Conservation (phyloP, 306 rosid genomes). For the Vachellia pachyceras region DNA sequence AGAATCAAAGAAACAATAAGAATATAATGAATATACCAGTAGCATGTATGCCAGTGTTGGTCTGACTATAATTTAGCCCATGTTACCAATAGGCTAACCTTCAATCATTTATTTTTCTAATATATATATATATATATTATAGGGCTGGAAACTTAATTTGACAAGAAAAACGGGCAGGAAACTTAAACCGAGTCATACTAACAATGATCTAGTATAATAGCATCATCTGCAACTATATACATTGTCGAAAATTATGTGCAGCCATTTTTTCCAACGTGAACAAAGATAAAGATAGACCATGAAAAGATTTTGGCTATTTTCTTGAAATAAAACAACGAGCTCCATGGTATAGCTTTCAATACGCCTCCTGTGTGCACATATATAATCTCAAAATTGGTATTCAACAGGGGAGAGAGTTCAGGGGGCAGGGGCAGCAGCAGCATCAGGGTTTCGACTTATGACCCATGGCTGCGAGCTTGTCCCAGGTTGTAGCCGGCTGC, state of each 20-base stretch:
- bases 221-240: conserved; percentile 47
- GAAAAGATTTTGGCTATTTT: conserved; percentile 31
- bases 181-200: background rate
- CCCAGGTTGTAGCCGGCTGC: conserved; percentile 32
- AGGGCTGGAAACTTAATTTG: no score
- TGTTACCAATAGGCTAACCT: no score
- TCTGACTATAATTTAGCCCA: no score
- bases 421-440: no score
- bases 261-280: conserved; percentile 30
- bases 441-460: conserved; percentile 34
- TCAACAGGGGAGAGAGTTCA: no score
- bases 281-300: conserved; percentile 20
- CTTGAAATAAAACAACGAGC: conserved; percentile 32
- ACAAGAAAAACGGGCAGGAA: no score
- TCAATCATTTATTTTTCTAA: no score
- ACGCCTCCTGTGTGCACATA: conserved; percentile 32
- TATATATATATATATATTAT: no score
- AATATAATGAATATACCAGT: no score
- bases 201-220: background rate
- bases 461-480: background rate
- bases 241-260: conserved; percentile 46
- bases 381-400: conserved; percentile 42
- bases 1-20: no score
- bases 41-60: no score
- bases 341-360: conserved; percentile 30